Evolutionary conservation across 2,329 filamentous ascomycete genomes (phyloP).

Genomic region (Nemania sp.): DNA sequence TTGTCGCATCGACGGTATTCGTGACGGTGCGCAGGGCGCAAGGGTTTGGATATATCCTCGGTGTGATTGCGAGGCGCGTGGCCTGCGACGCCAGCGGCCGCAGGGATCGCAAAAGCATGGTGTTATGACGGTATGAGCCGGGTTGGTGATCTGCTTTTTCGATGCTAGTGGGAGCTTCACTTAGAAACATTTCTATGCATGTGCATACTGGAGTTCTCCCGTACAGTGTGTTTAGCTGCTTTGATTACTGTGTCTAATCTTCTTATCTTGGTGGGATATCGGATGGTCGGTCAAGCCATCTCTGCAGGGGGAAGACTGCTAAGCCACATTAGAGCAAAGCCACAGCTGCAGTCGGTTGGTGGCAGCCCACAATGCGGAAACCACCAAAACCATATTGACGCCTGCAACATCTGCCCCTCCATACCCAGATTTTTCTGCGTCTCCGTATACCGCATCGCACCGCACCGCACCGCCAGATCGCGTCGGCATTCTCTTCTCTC

Average conservation of each 20-base stretch:
- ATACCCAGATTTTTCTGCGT: conserved; percentile 22
- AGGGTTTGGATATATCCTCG: conserved; percentile 21
- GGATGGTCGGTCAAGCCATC: conserved; percentile 23
- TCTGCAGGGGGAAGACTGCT: too few species aligned
- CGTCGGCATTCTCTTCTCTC: conserved; percentile 3
- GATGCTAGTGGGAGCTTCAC: not conserved
- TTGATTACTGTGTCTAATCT: conserved; percentile 17
- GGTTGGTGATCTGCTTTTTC: not conserved
- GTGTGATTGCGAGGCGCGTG: conserved; percentile 3
- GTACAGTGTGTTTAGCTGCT: too few species aligned
- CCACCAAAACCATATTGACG: conserved; percentile 26
- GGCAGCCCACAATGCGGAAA: conserved; percentile 29
- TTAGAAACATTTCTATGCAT: conserved; percentile 18
- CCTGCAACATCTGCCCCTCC: conserved; percentile 21
- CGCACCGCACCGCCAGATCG: conserved; percentile 14
- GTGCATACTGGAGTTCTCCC: too few species aligned
- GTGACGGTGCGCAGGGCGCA: too few species aligned
- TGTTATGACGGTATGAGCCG: not conserved
- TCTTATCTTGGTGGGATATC: conserved; percentile 6
- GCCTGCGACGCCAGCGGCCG: conserved; percentile 27
- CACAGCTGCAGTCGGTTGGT: conserved; percentile 11
- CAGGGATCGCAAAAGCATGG: conserved; percentile 32
- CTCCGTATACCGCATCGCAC: too few species aligned
- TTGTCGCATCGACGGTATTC: conserved; percentile 10
- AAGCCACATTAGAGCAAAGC: not conserved